Evolutionary conservation across 345 rosid species (phyloP).

Genomic region (Ricinus communis): DNA sequence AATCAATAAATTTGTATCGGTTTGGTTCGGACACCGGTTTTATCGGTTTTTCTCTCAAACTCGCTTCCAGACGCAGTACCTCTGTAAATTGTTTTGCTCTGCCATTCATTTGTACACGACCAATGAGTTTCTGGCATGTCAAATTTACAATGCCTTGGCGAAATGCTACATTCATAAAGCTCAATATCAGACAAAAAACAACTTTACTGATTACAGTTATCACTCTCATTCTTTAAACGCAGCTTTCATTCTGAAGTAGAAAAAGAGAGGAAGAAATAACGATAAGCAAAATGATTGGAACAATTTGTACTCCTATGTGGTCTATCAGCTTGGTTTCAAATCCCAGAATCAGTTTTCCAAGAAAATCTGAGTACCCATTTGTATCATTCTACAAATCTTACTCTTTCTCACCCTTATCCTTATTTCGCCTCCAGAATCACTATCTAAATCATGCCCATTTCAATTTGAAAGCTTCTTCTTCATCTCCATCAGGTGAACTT

Average conservation of each 20-base stretch:
- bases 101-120: too few relatives aligned
- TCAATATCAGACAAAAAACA: too few relatives aligned
- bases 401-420: constrained; percentile 26
- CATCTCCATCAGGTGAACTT: constrained; percentile 47
- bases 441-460: constrained; percentile 16
- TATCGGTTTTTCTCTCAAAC: too few relatives aligned
- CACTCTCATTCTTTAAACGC: not conserved
- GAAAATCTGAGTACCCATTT: constrained; percentile 17
- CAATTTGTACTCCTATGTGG: constrained; percentile 32
- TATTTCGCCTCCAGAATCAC: constrained; percentile 2
- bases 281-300: constrained; percentile 32
- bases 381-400: not conserved
- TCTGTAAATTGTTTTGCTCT: too few relatives aligned
- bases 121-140: too few relatives aligned
- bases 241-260: not conserved
- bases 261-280: too few relatives aligned
- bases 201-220: not conserved
- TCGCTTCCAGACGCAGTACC: too few relatives aligned
- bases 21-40: too few relatives aligned
- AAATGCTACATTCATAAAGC: too few relatives aligned
- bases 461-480: constrained; percentile 36
- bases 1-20: too few relatives aligned
- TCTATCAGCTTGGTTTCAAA: constrained; percentile 18
- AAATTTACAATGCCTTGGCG: too few relatives aligned
- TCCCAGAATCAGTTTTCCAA: constrained; percentile 17